Evolutionary conservation across 2,329 filamentous ascomycete genomes (phyloP), one percentile per base, ranked within the genome.

Genomic region (Fusarium sp.): DNA sequence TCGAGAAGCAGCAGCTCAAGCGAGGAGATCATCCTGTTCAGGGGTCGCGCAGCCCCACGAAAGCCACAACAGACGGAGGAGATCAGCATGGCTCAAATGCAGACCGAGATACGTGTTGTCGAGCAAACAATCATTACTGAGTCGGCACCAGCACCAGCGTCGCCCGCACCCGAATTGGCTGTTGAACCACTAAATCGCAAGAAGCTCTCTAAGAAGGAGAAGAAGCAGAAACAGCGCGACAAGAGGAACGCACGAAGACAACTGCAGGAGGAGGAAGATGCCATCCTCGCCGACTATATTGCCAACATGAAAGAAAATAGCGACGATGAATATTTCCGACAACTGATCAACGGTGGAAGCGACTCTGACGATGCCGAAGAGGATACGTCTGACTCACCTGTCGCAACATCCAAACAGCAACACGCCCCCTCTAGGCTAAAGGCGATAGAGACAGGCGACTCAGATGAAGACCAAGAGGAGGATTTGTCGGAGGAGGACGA

Each of bases 231-330:
- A 50, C 44, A 25, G 18, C 60, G 33, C 11, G 75, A 51, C 13
- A 69, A 38, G 49, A 67, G 69, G 64, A 70, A 68, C 67, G 33
- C 68, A 73, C 60, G 46, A 31, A 29, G 38, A 2, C 40, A 33
- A 50, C 34, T 44, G 8, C 62, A 66, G 23, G 64, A 70, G 2
- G 82, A 85, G 7, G 84, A 90, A 16, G 86, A 89, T 38, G 85
- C 83, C 1, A 81, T 89, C 42, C 79, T 89, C 71, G 85, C 87
- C 1, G 91, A 94, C 73, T 93, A 93, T 72, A 89, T 93, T 73
- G 84, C 86, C 44, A 92, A 93, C 66, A 83, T 92, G 73, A 79
- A 79, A 16, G 83, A 83, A 1, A 83, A 84, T 51, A 82, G 81
- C 25, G 79, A 81, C 71, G 88, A 93, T n/a, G 68, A 70, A 18